A percentile compares a stretch with the other conserved stretches of the same genome.
phyloP scores from a whole-genome alignment of 129 eudicot genomes.

The Cynara cardunculus region DNA sequence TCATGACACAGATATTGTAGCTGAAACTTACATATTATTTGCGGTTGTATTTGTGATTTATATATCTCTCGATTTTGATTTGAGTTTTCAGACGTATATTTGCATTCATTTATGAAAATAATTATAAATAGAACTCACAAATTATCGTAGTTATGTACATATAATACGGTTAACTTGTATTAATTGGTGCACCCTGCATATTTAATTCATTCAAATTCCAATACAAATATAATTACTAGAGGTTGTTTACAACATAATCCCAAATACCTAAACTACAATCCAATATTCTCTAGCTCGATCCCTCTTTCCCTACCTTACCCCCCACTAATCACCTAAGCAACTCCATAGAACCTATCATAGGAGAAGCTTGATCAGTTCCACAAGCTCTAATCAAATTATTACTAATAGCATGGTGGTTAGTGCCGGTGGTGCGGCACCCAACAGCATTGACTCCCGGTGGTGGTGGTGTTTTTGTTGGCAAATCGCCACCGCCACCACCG shows the following conservation, averaged over 20 bases:
- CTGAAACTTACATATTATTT: too few relatives aligned
- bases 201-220: background rate
- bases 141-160: background rate
- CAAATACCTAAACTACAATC: constrained; percentile 18
- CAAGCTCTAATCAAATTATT: constrained; percentile 25
- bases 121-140: background rate
- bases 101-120: too few relatives aligned
- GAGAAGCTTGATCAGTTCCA: constrained; percentile 20
- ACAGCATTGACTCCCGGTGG: background rate
- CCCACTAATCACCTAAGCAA: constrained; percentile 34
- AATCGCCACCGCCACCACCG: background rate
- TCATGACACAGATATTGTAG: too few relatives aligned
- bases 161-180: background rate
- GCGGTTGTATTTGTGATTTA: too few relatives aligned
- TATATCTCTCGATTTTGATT: too few relatives aligned
- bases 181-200: background rate
- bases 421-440: background rate
- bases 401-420: constrained; percentile 5
- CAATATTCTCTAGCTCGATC: background rate
- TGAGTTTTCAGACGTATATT: too few relatives aligned
- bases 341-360: constrained; percentile 36
- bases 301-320: background rate
- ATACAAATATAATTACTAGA: background rate
- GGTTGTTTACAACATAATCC: constrained; percentile 12
- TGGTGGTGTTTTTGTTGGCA: constrained; percentile 25